Evolutionary conservation across 2,329 filamentous ascomycete genomes (phyloP).

Genomic region (Cordyceps cateniannulata): DNA sequence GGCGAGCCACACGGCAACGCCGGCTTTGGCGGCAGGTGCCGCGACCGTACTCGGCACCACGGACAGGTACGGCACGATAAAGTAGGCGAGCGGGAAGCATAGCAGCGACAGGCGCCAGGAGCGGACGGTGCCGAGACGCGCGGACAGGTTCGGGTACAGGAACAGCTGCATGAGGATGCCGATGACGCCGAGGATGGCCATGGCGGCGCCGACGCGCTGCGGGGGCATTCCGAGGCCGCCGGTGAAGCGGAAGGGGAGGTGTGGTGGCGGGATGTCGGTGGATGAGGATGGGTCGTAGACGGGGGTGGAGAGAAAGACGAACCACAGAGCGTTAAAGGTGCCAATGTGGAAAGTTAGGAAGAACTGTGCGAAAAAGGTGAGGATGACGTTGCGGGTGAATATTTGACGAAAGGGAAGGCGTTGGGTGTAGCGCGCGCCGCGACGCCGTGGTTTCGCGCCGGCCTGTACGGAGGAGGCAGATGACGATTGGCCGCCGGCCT

Average conservation of each 20-base stretch:
- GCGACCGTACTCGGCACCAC: slow-evolving; percentile 52
- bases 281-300: slow-evolving; percentile 42
- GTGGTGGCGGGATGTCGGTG: neutral
- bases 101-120: slow-evolving; percentile 64
- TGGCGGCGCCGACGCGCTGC: slow-evolving; percentile 66
- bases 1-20: slow-evolving; percentile 55
- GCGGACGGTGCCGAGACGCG: slow-evolving; percentile 58
- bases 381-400: slow-evolving; percentile 47
- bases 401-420: slow-evolving; percentile 47
- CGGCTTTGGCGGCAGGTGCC: slow-evolving; percentile 45
- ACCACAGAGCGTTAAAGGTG: slow-evolving; percentile 70
- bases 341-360: slow-evolving; percentile 67
- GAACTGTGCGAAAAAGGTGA: slow-evolving; percentile 58
- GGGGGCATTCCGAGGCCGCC: slow-evolving; percentile 72
- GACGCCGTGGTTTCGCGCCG: neutral
- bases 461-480: neutral
- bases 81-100: slow-evolving; percentile 65
- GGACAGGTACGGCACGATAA: slow-evolving; percentile 63
- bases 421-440: slow-evolving; percentile 34
- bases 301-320: slow-evolving; percentile 69
- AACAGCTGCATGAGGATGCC: slow-evolving; percentile 60
- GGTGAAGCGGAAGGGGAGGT: slow-evolving; percentile 56
- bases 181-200: slow-evolving; percentile 68
- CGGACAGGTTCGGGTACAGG: slow-evolving; percentile 62
- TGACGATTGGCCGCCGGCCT: neutral